These are phyloP conservation scores for Debaryomyces hansenii DNA, from an alignment of 805 yeast genomes.

Conservation along the genomic window DNA sequence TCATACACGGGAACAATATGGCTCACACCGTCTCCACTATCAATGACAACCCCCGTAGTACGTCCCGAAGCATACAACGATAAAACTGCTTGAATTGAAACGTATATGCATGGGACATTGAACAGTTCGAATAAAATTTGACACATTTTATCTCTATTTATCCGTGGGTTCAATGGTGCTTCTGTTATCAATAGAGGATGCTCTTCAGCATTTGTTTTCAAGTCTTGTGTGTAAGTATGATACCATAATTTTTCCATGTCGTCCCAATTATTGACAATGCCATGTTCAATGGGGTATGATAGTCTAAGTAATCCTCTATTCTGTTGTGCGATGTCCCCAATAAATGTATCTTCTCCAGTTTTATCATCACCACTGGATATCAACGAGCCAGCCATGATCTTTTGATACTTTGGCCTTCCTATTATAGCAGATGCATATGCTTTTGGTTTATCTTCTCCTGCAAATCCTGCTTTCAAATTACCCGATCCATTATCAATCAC, in stretches of 20 bases:
- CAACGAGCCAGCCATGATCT: slow-evolving; percentile 66
- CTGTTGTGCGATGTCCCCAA: slow-evolving; percentile 76
- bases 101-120: slow-evolving; percentile 72
- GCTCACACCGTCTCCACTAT: slow-evolving; percentile 91
- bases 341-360: slow-evolving; percentile 64
- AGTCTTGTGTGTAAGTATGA: slow-evolving; percentile 56
- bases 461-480: slow-evolving; percentile 82
- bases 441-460: slow-evolving; percentile 85
- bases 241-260: slow-evolving; percentile 91
- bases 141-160: slow-evolving; percentile 59
- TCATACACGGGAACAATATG: slow-evolving; percentile 88
- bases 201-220: slow-evolving; percentile 64
- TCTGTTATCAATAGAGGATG: slow-evolving; percentile 89
- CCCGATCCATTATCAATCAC: slow-evolving; percentile 73
- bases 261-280: slow-evolving; percentile 99
- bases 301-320: slow-evolving; percentile 75
- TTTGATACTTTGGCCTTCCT: slow-evolving; percentile 82
- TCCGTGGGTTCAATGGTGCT: slow-evolving; percentile 76
- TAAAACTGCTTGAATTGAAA: slow-evolving; percentile 74
- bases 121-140: slow-evolving; percentile 72
- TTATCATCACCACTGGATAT: slow-evolving; percentile 27
- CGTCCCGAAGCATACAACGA: slow-evolving; percentile 85
- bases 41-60: slow-evolving; percentile 87
- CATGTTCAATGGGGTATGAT: slow-evolving; percentile 79
- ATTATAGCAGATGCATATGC: slow-evolving; percentile 61